Base-by-base conservation (phyloP, 495 filamentous ascomycete species). In the Acidiella bohemica region DNA sequence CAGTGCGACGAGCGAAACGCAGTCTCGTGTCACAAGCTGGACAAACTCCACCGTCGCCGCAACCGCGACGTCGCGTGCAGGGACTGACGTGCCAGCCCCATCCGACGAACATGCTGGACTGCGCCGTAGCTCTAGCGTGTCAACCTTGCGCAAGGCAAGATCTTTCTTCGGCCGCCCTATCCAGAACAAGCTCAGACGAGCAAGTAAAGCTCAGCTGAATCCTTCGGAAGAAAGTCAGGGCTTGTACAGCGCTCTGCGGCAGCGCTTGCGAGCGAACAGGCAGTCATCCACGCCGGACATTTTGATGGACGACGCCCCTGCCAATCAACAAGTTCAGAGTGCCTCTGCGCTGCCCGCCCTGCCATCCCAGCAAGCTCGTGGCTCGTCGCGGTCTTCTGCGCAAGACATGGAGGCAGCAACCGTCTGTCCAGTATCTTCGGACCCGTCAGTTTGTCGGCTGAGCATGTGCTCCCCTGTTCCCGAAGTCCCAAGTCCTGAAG, bases 11-110 rank as follows among this genome's bases (percentile, higher is more conserved):
- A 41, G 20, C 9, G 25, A 29, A 11, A 27, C 35, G 2, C 37
- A 34, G 14, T 84, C 81, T 38, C 67, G 78, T 12, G 70, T 85
- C 27, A 85, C 79, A 11, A 88, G 82, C 53, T 85, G 81, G 83
- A 68, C 71, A 4, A 69, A 78, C 49, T 87, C 73, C 2, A 73
- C 67, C 0, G 59, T 53, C n/a, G 60, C 63, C 41, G 68, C 69
- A 37, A 72, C 70, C 4, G 56, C 66, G 20, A 46, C 14, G 17
- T 53, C 57, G 54, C 12, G 61, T 45, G 20, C 32, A 51, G 23
- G 53, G 73, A 29, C 62, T 56, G 25, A 76, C 70, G 71, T 17
- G n/a, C 60, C 83, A 18, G 77, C 78, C 13, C 65, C 78, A 42
- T 81, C 84, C 39, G 65, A 75, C 36, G 81, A 85, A 50, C 62